Evolutionary conservation across 257 asterid genomes (phyloP).

Genomic region (Nicotiana benthamiana): DNA sequence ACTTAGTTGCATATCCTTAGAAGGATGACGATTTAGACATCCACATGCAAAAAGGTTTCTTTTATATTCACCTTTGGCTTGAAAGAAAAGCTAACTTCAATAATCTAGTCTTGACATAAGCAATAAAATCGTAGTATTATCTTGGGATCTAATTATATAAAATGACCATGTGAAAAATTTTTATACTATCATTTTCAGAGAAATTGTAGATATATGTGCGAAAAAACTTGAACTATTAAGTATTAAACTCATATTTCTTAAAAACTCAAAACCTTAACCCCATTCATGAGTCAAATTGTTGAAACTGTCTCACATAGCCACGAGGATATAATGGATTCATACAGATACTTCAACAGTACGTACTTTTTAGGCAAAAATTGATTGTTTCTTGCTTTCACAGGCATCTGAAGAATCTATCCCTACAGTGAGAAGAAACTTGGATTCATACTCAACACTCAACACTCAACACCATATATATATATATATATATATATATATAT

Average conservation of each 20-base stretch:
- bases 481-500: background rate
- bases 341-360: background rate
- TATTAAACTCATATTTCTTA: too few relatives aligned
- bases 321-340: too few relatives aligned
- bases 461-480: background rate
- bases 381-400: slow-evolving; percentile 21
- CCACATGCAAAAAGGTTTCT: background rate
- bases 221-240: too few relatives aligned
- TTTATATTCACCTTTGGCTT: background rate
- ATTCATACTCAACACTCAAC: background rate
- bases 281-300: background rate
- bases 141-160: background rate
- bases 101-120: background rate
- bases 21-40: background rate
- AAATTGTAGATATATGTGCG: too few relatives aligned
- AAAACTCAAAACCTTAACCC: too few relatives aligned
- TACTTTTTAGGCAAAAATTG: background rate
- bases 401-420: slow-evolving; percentile 61
- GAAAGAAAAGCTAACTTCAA: background rate
- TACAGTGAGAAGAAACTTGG: slow-evolving; percentile 23
- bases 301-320: background rate
- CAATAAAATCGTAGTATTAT: background rate
- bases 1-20: background rate
- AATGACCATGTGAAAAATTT: background rate
- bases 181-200: background rate